phyloP scores from a whole-genome alignment of 768 basidiomycete species.

The Crepidotus variabilis region DNA sequence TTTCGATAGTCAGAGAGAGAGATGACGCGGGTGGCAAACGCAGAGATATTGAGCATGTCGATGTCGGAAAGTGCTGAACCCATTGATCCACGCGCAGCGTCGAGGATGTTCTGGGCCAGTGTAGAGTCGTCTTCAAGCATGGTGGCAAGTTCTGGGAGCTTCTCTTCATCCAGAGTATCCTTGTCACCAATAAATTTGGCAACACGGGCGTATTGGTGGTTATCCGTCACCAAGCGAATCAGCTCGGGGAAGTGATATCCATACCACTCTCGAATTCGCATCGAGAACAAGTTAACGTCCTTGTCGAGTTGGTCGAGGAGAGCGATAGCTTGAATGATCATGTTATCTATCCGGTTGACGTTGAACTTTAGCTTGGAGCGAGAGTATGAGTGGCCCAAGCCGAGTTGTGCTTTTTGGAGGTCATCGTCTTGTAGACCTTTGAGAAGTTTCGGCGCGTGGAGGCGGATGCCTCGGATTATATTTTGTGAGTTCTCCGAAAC shows the following conservation, averaged over 20 bases:
- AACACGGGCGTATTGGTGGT: conserved; percentile 86
- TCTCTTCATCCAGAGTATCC: conserved; percentile 72
- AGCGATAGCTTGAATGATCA: conserved; percentile 99
- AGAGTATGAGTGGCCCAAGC: conserved; percentile 96
- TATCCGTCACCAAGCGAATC: conserved; percentile 88
- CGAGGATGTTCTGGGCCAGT: conserved; percentile 89
- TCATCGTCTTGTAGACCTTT: conserved; percentile 87
- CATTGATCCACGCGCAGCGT: conserved; percentile 93
- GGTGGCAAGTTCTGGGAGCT: conserved; percentile 72
- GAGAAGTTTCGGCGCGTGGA: conserved; percentile 87
- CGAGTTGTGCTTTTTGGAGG: conserved; percentile 90
- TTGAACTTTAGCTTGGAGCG: conserved; percentile 98
- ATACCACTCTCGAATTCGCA: conserved; percentile 99
- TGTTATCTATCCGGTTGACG: conserved; percentile 94
- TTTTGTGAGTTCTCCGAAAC: conserved; percentile 78
- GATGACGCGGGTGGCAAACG: conserved; percentile 87
- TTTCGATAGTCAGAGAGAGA: conserved; percentile 94
- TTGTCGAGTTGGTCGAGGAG: conserved; percentile 99
- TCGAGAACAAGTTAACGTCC: conserved; percentile 97
- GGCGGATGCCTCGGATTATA: conserved; percentile 87
- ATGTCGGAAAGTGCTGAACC: conserved; percentile 87
- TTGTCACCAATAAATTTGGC: conserved; percentile 90
- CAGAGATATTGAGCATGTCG: conserved; percentile 92
- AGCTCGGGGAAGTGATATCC: conserved; percentile 99
- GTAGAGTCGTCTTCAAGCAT: conserved; percentile 83